A percentile compares a stretch with the other conserved stretches of the same genome.
Conservation (phyloP, 2,329 filamentous ascomycete species). For the Fusarium sp. region DNA sequence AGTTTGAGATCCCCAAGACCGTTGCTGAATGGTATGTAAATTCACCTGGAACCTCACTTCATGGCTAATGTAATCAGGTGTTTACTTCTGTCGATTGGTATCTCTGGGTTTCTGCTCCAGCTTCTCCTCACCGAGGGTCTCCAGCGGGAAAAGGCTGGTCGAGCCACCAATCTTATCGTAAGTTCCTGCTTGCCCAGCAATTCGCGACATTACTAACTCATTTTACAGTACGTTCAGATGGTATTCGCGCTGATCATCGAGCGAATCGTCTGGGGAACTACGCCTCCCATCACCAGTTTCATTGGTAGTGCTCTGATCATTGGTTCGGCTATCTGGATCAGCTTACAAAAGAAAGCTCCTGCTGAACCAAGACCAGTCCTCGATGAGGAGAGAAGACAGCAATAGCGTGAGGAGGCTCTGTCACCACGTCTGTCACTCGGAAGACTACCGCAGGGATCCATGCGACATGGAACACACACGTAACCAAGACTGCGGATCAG, state of each 20-base stretch:
- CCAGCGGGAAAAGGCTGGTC: conserved; percentile 67
- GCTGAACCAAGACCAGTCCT: conserved; percentile 30
- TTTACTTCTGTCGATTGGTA: conserved; percentile 67
- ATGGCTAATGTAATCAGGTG: conserved; percentile 52
- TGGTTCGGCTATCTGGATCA: conserved; percentile 52
- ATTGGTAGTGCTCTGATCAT: conserved; percentile 52
- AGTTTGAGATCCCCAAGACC: conserved; percentile 48
- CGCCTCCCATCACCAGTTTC: conserved; percentile 49
- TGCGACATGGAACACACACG: neutral
- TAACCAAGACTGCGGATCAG: neutral
- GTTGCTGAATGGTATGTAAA: conserved; percentile 39
- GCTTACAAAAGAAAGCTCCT: conserved; percentile 49
- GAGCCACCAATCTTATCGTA: conserved; percentile 46
- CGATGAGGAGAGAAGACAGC: conserved; percentile 49
- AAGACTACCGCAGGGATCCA: too few species aligned
- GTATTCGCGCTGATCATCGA: conserved; percentile 50
- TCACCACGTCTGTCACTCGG: fast-evolving
- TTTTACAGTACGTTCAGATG: conserved; percentile 44
- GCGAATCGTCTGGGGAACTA: conserved; percentile 54
- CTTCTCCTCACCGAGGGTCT: conserved; percentile 78
- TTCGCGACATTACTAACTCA: neutral
- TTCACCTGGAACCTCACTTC: fast-evolving
- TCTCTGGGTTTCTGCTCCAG: conserved; percentile 81
- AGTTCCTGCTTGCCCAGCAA: fast-evolving
- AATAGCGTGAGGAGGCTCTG: fast-evolving